Evolutionary conservation across 2,329 filamentous ascomycete genomes (phyloP).

Genomic region (Fusarium lateritium): DNA sequence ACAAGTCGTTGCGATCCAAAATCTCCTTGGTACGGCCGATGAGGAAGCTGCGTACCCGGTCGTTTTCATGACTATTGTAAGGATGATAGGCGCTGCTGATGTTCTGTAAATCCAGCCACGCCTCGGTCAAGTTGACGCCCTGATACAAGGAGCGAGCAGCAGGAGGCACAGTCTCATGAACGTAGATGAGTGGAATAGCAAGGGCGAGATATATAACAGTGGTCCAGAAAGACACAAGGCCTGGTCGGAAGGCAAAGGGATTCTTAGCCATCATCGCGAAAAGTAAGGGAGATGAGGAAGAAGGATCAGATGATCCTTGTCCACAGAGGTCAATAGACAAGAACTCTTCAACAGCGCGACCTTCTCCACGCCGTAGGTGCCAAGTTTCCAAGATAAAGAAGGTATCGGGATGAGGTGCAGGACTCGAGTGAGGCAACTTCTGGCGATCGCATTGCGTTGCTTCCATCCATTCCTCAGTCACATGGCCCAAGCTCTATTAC

Average conservation of each 20-base stretch:
- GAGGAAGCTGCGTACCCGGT: constrained; percentile 83
- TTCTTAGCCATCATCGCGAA: constrained; percentile 58
- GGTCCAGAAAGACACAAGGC: constrained; percentile 86
- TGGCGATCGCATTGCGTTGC: constrained; percentile 20
- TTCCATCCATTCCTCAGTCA: constrained; percentile 37
- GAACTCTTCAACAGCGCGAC: too few relatives aligned
- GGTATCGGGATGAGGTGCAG: too few relatives aligned
- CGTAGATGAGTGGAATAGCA: constrained; percentile 77
- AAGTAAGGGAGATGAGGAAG: constrained; percentile 1
- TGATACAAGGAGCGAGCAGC: constrained; percentile 59
- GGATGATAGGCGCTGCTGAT: constrained; percentile 86
- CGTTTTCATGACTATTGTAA: constrained; percentile 89
- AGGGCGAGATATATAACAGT: constrained; percentile 83
- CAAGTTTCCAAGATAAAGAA: too few relatives aligned
- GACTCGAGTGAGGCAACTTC: too few relatives aligned
- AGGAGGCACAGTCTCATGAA: constrained; percentile 82
- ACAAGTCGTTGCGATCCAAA: constrained; percentile 71
- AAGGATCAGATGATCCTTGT: too few relatives aligned
- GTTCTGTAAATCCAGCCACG: constrained; percentile 85
- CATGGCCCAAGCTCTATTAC: constrained; percentile 47
- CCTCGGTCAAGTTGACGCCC: constrained; percentile 86
- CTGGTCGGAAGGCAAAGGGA: constrained; percentile 82
- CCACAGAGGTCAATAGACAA: too few relatives aligned
- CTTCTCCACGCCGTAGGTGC: too few relatives aligned
- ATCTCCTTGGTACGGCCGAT: constrained; percentile 80